Percentiles rank a stretch among this genome's conserved stretches.
Conservation (phyloP, 352 stramenopile species). For the Pythium plurisporium region DNA sequence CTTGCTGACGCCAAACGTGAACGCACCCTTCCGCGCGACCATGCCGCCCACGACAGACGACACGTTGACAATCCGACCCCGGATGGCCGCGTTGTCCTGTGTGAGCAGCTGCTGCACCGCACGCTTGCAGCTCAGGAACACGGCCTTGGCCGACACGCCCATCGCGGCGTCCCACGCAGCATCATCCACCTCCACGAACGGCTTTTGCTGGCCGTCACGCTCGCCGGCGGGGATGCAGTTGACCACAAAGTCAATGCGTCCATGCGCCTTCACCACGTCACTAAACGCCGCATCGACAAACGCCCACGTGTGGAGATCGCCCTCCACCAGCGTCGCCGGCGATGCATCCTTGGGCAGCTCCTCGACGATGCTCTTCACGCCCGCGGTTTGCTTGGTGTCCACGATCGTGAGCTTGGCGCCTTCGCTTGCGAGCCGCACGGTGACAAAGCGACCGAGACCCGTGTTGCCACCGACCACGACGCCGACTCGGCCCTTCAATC, state of each 20-base stretch:
- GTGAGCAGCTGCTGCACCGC: conserved; percentile 55
- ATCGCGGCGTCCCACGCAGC: conserved; percentile 53
- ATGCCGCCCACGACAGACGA: conserved; percentile 53
- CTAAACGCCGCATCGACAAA: conserved; percentile 49
- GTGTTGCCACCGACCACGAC: conserved; percentile 59
- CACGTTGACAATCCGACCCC: conserved; percentile 62
- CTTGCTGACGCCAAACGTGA: conserved; percentile 65
- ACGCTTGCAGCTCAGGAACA: conserved; percentile 69
- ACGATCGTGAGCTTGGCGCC: conserved; percentile 51
- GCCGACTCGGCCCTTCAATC: conserved; percentile 50
- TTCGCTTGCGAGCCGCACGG: conserved; percentile 57
- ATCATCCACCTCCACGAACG: conserved; percentile 39
- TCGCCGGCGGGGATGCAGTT: conserved; percentile 48
- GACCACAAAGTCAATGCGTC: conserved; percentile 69
- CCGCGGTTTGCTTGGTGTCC: conserved; percentile 24
- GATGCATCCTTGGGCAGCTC: conserved; percentile 32
- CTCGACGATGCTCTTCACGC: conserved; percentile 34
- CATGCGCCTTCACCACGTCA: conserved; percentile 36
- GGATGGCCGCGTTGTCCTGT: conserved; percentile 50
- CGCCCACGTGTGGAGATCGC: conserved; percentile 43
- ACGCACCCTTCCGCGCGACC: conserved; percentile 51
- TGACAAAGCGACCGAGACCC: conserved; percentile 54
- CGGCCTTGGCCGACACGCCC: conserved; percentile 53
- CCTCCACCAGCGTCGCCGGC: conserved; percentile 34
- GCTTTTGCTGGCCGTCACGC: conserved; percentile 28